These are phyloP conservation scores for Penicillium sp. DNA, from an alignment of 2,329 filamentous ascomycete species.

Conservation along the genomic window DNA sequence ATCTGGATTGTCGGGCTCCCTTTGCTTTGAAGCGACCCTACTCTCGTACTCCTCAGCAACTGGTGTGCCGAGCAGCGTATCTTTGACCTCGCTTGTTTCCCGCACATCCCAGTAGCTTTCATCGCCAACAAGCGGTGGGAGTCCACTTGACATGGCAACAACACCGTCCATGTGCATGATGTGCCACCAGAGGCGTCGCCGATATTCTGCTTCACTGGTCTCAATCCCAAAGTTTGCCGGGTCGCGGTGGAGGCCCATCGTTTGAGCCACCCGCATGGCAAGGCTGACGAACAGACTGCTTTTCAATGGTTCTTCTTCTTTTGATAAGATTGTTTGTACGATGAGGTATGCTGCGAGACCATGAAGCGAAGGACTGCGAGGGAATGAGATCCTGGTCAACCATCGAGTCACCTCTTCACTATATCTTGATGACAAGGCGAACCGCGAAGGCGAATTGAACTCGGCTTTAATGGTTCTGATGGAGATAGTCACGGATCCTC, in stretches of 20 bases:
- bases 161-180: constrained; percentile 46
- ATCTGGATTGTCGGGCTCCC: constrained; percentile 37
- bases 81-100: constrained; percentile 44
- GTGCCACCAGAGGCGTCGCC: constrained; percentile 46
- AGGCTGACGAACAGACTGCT: constrained; percentile 46
- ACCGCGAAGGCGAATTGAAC: constrained; percentile 33
- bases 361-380: constrained; percentile 41
- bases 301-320: constrained; percentile 45
- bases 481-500: constrained; percentile 43
- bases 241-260: constrained; percentile 46
- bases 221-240: constrained; percentile 44
- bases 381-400: constrained; percentile 41
- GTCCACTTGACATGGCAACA: constrained; percentile 45
- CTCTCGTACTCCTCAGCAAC: constrained; percentile 35
- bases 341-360: constrained; percentile 44
- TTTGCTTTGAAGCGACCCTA: constrained; percentile 27
- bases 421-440: constrained; percentile 33
- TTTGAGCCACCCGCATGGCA: constrained; percentile 43
- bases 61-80: constrained; percentile 37
- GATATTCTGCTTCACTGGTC: constrained; percentile 40
- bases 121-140: constrained; percentile 43
- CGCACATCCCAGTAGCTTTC: constrained; percentile 46
- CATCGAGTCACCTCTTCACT: constrained; percentile 41
- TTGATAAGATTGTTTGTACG: constrained; percentile 42
- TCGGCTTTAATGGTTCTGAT: constrained; percentile 37